Evolutionary conservation across 2,329 filamentous ascomycete genomes (phyloP), one percentile per base, ranked within the genome.

Genomic region (Colletotrichum neosansevieriae): DNA sequence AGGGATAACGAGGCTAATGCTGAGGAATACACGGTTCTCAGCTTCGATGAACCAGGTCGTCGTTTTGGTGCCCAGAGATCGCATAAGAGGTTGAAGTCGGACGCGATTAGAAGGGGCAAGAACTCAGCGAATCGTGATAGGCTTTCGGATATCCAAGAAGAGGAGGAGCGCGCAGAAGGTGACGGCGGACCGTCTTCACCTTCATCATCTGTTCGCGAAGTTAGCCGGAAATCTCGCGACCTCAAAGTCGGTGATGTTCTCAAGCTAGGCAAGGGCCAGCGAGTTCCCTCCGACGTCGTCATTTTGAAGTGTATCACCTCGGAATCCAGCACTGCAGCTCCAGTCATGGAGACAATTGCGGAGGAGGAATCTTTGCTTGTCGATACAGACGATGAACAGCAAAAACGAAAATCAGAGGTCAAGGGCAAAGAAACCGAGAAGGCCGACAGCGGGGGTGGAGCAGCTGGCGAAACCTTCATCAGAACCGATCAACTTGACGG

Each of bases 401-500:
- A 67, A 68, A 21, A 69, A 63, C 17, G 9, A 42, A 15, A 36
- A 47, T 71, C 60, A 70, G 74, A 71, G 59, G 72, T 74, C 1
- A 79, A 81, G 47, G 76, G 76, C 15, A 83, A 81, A 54, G 72
- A 74, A 34, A 71, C 74, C 40, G 74, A 77, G 53, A 74, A 71
- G 38, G 71, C 70, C 49, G 71, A 73, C 3, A 78, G 80, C 42
- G 78, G 74, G 54, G 78, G 78, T 12, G 79, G 81, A 17, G 80
- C 86, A n/a, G 84, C 85, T 29, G 94, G 94, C 32, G 97, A 99
- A 80, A 95, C 95, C 0, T 99, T 99, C 75, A 98, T 99, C 76
- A 89, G 96, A 69, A 99, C 97, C 2, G 96, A 99, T 79, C 96
- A 99, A 77, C 86, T 99, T 10, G 96, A 99, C 75, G 96, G 96